phyloP scores from a whole-genome alignment of 140 eudicot genomes.

The Cichorium intybus region DNA sequence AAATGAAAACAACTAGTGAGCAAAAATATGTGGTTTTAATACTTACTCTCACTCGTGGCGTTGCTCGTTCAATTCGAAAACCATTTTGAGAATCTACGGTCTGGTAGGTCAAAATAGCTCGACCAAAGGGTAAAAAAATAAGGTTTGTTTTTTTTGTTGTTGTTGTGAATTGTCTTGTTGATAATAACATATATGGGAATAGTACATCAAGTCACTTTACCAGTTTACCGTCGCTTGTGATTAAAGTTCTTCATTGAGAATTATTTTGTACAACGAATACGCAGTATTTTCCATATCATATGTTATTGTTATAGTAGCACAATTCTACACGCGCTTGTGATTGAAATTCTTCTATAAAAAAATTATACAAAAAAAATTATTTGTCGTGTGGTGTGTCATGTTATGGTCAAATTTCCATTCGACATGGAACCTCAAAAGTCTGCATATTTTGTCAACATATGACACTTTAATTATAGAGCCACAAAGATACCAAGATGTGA shows the following conservation, averaged over 20 bases:
- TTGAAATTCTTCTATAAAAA: not conserved
- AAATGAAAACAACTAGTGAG: not conserved
- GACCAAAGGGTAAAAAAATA: not conserved
- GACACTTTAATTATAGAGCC: slow-evolving; percentile 23
- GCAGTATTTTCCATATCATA: too few relatives aligned
- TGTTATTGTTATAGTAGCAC: too few relatives aligned
- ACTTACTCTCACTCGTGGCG: not conserved
- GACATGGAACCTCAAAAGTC: slow-evolving; percentile 30
- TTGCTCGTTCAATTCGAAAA: too few relatives aligned
- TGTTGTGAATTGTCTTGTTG: not conserved
- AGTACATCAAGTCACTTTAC: not conserved
- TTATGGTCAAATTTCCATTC: not conserved
- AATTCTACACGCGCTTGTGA: slow-evolving; percentile 1
- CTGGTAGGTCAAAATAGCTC: too few relatives aligned
- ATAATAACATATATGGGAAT: not conserved
- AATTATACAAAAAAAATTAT: not conserved
- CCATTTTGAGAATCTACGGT: too few relatives aligned
- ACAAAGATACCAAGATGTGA: slow-evolving; percentile 27
- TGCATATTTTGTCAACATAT: slow-evolving; percentile 26
- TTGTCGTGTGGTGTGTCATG: not conserved
- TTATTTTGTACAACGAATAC: too few relatives aligned
- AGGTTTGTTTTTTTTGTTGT: not conserved
- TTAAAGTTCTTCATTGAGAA: too few relatives aligned
- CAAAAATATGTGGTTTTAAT: not conserved
- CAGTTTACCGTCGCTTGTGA: too few relatives aligned